Base-by-base conservation (phyloP, 2,329 filamentous ascomycete genomes). In the Xenosphaeropsis pyriputrescens region DNA sequence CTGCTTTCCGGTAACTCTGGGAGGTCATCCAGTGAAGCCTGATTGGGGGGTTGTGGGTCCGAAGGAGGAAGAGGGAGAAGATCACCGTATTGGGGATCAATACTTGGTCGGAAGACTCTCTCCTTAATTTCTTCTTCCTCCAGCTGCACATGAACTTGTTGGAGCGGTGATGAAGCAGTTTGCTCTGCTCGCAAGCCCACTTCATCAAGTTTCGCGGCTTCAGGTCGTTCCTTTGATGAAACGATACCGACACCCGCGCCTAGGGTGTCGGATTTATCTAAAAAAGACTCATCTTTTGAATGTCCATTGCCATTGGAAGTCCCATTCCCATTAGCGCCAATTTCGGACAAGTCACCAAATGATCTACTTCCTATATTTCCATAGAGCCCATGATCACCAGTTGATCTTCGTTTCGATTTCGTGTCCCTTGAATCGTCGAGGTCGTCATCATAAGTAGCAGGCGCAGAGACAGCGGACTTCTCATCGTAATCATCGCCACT, bases 261-360 rank as follows among this genome's bases (percentile, higher is more conserved):
- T 72, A 70, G 64, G 68, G 67, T 78, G 68, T 63, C 73, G 73
- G 75, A 70, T 67, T 70, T 73, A 78, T 60, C 75, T 78, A 78
- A 77, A 77, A 79, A 78, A 78, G 72, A 72, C 61, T 67, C 57
- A 56, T 62, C 60, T 37, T 52, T 50, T 14, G 47, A 47, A 40
- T 50, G 46, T 6, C 47, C 48, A 38, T 49, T 49, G 29, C 51
- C 47, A 37, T 41, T 40, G n/a, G 49, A 40, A 37, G 50, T 46
- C 18, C 37, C 29, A 8, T 48, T 38, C 38, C 44, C 49, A 26
- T 26, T 26, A 11, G 8, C 8, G 8, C 22, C 22, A 22, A 42
- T 37, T 15, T 45, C 43, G 18, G 18, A 22, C 5, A 38, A 12
- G 14, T 38, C 36, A 14, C 15, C 30, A 18, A 36, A 14, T 15